Evolutionary conservation across 805 yeast species (phyloP).

Genomic region (Candida silvicultrix): DNA sequence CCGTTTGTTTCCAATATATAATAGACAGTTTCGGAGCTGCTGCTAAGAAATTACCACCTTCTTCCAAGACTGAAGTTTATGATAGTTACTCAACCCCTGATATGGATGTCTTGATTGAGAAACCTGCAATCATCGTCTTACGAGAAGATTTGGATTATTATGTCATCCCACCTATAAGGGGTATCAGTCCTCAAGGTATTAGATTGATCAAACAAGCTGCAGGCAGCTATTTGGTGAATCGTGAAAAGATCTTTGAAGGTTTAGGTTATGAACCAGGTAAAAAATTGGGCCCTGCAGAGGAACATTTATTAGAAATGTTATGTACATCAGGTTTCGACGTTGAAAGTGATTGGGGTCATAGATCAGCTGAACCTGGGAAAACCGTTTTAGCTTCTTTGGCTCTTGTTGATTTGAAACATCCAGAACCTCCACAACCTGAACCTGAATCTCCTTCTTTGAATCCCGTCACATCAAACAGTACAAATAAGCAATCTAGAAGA

Average conservation of each 20-base stretch:
- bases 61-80: conserved; percentile 31
- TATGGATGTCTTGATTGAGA: conserved; percentile 61
- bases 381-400: conserved; percentile 84
- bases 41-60: conserved; percentile 45
- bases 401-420: conserved; percentile 50
- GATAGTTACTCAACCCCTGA: conserved; percentile 37
- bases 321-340: conserved; percentile 78
- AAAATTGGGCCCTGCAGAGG: conserved; percentile 81
- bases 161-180: conserved; percentile 70
- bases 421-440: conserved; percentile 14
- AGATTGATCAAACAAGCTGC: conserved; percentile 64
- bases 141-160: conserved; percentile 94
- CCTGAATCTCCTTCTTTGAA: conserved; percentile 31
- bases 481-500: conserved; percentile 33
- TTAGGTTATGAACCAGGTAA: conserved; percentile 55
- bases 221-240: conserved; percentile 55
- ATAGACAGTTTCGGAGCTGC: conserved; percentile 66
- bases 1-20: conserved; percentile 80
- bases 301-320: conserved; percentile 90
- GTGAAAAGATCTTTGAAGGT: conserved; percentile 69
- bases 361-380: conserved; percentile 81
- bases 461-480: conserved; percentile 34
- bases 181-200: conserved; percentile 53
- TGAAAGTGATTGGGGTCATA: conserved; percentile 76
- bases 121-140: conserved; percentile 87